Conservation (phyloP, 2,329 filamentous ascomycete genomes). For the Juglanconis oblonga region DNA sequence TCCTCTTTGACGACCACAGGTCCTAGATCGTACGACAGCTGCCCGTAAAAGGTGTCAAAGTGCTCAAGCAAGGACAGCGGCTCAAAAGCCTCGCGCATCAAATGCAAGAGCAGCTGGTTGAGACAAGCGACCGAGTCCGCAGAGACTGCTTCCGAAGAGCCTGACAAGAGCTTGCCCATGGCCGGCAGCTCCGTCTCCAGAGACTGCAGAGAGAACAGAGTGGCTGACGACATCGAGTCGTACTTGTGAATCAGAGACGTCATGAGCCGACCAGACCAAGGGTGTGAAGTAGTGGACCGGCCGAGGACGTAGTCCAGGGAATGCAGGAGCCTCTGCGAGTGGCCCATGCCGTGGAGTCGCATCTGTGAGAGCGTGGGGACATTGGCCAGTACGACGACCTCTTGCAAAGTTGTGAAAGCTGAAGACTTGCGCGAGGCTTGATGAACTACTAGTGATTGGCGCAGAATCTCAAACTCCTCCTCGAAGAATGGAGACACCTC, state of each 20-base stretch:
- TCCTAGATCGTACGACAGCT: constrained; percentile 16
- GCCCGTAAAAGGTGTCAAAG: constrained; percentile 26
- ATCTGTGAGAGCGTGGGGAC: constrained; percentile 41
- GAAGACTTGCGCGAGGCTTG: constrained; percentile 21
- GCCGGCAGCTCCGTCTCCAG: constrained; percentile 64
- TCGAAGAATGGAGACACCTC: constrained; percentile 49
- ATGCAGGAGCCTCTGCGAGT: constrained; percentile 41
- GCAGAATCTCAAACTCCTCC: constrained; percentile 53
- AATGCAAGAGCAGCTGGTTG: constrained; percentile 43
- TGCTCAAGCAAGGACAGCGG: constrained; percentile 25
- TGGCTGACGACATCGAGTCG: constrained; percentile 48
- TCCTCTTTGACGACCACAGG: constrained; percentile 22
- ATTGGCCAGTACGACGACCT: constrained; percentile 48
- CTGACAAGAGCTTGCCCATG: constrained; percentile 53
- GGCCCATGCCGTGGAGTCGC: constrained; percentile 36
- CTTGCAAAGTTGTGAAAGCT: constrained; percentile 27
- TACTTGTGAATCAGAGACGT: constrained; percentile 55
- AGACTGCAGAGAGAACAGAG: constrained; percentile 58
- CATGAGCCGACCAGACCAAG: constrained; percentile 47
- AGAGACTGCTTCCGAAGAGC: constrained; percentile 46
- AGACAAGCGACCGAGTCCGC: constrained; percentile 49
- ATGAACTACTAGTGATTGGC: constrained; percentile 49
- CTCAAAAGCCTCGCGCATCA: constrained; percentile 41
- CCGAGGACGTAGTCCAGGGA: constrained; percentile 44
- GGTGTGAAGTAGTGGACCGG: constrained; percentile 32